Evolutionary conservation across 2,329 filamentous ascomycete genomes (phyloP).

Genomic region (Sordariomycetes sp.): DNA sequence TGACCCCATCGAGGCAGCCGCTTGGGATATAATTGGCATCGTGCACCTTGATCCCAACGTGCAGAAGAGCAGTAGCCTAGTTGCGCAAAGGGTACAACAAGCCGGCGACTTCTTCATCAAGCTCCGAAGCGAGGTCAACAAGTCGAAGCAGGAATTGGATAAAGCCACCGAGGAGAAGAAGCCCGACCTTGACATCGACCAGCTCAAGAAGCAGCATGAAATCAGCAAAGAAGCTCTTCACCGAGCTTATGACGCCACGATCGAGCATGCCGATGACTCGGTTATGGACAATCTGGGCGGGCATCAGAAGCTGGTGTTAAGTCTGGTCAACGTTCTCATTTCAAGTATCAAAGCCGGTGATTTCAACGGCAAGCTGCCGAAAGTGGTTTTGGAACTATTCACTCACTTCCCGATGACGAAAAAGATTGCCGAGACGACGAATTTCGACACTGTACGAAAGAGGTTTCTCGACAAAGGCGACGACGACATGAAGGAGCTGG

Average conservation of each 20-base stretch:
- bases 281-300: conserved; percentile 49
- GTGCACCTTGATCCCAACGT: conserved; percentile 34
- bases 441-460: conserved; percentile 56
- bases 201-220: conserved; percentile 30
- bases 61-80: conserved; percentile 25
- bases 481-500: conserved; percentile 51
- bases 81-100: conserved; percentile 38
- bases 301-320: conserved; percentile 46
- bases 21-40: conserved; percentile 44
- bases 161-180: conserved; percentile 32
- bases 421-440: conserved; percentile 53
- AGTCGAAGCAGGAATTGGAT: conserved; percentile 33
- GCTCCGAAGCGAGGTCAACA: conserved; percentile 37
- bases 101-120: conserved; percentile 41
- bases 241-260: conserved; percentile 42
- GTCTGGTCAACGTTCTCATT: conserved; percentile 44
- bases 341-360: conserved; percentile 43
- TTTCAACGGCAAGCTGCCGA: conserved; percentile 43
- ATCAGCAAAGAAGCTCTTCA: conserved; percentile 38
- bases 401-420: conserved; percentile 53
- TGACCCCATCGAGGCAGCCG: conserved; percentile 35
- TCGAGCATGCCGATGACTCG: conserved; percentile 43
- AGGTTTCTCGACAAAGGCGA: conserved; percentile 58
- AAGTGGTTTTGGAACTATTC: conserved; percentile 50
- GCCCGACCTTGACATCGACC: conserved; percentile 22